Evolutionary conservation across 805 yeast genomes (phyloP).

Genomic region (Starmerella sp.): DNA sequence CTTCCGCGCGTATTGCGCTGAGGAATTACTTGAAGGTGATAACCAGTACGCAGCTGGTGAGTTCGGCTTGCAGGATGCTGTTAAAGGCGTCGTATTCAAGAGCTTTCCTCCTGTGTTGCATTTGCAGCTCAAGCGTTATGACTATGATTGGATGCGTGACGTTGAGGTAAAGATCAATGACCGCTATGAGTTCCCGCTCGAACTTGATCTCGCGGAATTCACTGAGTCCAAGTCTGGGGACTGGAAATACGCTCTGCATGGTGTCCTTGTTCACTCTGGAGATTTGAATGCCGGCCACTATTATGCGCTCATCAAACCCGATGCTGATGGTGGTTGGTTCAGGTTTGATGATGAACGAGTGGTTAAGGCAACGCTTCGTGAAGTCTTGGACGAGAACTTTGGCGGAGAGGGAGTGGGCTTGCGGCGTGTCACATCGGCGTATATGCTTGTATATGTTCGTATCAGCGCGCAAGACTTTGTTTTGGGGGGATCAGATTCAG

Average conservation of each 20-base stretch:
- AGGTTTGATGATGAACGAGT: slow-evolving; percentile 94
- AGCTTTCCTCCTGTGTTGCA: slow-evolving; percentile 88
- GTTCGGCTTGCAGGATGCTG: slow-evolving; percentile 86
- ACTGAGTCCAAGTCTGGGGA: slow-evolving; percentile 45
- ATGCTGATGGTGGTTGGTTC: slow-evolving; percentile 51
- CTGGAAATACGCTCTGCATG: slow-evolving; percentile 76
- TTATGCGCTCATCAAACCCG: slow-evolving; percentile 85
- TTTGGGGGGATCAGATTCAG: slow-evolving; percentile 46
- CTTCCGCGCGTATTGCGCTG: slow-evolving; percentile 75
- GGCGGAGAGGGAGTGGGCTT: slow-evolving; percentile 52
- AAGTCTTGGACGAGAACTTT: slow-evolving; percentile 84
- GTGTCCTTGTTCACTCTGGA: slow-evolving; percentile 92
- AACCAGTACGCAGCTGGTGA: slow-evolving; percentile 90
- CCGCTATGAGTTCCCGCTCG: slow-evolving; percentile 76
- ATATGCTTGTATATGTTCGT: slow-evolving; percentile 88
- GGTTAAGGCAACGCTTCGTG: slow-evolving; percentile 69
- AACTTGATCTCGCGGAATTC: slow-evolving; percentile 68
- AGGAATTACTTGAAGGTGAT: slow-evolving; percentile 85
- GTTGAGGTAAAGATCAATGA: slow-evolving; percentile 85
- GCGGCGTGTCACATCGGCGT: slow-evolving; percentile 84
- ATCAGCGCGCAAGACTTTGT: slow-evolving; percentile 47
- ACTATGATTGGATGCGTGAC: slow-evolving; percentile 83
- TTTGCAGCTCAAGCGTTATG: slow-evolving; percentile 85
- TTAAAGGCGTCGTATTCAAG: slow-evolving; percentile 88
- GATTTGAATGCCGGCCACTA: slow-evolving; percentile 94